Evolutionary conservation across 2,329 filamentous ascomycete species (phyloP), one percentile per base, ranked within the genome.

Genomic region (Epichloe uncinata): DNA sequence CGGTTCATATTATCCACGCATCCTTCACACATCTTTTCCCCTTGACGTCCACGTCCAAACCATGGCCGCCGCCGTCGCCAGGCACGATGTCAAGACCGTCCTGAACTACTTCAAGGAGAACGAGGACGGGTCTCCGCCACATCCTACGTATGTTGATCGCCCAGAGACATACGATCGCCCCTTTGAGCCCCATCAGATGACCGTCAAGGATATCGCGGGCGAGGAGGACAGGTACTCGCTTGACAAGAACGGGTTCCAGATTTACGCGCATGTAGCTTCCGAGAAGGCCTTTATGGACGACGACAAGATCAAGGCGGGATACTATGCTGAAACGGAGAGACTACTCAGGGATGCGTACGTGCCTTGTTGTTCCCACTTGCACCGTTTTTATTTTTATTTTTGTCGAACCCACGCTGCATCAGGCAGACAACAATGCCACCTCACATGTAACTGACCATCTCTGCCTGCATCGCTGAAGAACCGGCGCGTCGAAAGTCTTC

Each of bases 251-350:
- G 68, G 67, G 1, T 71, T 71, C 55, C 63, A 69, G 49, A 55
- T 67, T 33, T 50, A 62, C 35, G 54, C 46, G 1, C 61, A 66
- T 35, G 45, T 53, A 0, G 58, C 63, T 2, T 50, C 55, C 8
- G 67, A 70, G 57, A 66, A 65, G 52, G 61, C 66, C 30, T 71
- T 71, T 50, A 2, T 56, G 2, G 75, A 84, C 55, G 80, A 85
- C 47, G 75, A 74, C 1, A 71, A 73, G 34, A 82, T 90, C 63
- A 75, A 79, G 60, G 60, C 69, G 4, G 20, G 69, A 5, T 90
- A 89, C 66, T 90, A 90, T 63, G 75, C 82, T 0, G 85, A 89
- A 61, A 78, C 85, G 3, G 81, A 87, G 61, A 66, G 78, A 45
- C 63, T 88, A 18, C 63, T 89, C 0, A 82, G 82, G 50, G 75